Conservation (phyloP, 768 basidiomycete species). For the Russula earlei region DNA sequence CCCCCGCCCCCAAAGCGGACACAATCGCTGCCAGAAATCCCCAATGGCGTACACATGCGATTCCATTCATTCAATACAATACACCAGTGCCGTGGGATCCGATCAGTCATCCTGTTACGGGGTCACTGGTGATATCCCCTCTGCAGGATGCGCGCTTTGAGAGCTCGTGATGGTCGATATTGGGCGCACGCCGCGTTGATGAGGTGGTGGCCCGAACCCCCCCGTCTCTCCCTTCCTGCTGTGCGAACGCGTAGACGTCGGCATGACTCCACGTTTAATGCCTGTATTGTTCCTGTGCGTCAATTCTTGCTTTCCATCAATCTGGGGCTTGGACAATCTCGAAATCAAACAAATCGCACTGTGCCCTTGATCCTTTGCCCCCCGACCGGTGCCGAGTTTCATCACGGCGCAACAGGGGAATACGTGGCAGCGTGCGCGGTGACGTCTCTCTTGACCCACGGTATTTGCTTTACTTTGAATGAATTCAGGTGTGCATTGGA, state of each 20-base stretch:
- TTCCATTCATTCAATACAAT: background rate
- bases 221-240: background rate
- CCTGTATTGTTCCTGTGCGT: background rate
- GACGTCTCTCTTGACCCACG: too few relatives aligned
- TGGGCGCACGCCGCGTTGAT: background rate
- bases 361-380: background rate
- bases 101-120: background rate
- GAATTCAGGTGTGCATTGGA: too few relatives aligned
- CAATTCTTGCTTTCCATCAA: background rate
- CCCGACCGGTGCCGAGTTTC: background rate
- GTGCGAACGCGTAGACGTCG: background rate
- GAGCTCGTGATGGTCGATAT: too few relatives aligned
- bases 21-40: background rate
- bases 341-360: background rate
- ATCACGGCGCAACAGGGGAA: background rate
- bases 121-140: background rate
- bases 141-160: background rate
- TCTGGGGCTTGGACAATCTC: background rate
- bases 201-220: background rate
- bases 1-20: background rate
- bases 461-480: too few relatives aligned
- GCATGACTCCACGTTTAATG: background rate
- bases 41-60: background rate
- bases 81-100: background rate
- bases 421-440: too few relatives aligned